phyloP scores from a whole-genome alignment of 1,139 yeast species.

The Suhomyces guaymorum region DNA sequence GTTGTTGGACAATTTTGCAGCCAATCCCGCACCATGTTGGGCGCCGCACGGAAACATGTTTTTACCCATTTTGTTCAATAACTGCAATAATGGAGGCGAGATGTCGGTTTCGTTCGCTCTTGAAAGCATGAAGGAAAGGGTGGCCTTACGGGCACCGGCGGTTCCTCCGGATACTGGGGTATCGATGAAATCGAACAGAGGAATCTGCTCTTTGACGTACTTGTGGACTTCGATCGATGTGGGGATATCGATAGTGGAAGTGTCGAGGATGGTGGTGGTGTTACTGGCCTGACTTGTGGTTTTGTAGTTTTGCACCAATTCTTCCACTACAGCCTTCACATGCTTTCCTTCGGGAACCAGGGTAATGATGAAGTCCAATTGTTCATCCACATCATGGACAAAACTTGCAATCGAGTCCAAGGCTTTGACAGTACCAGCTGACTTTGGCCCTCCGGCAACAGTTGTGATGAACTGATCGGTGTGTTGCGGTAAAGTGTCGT shows the following conservation, averaged over 20 bases:
- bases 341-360: slow-evolving; percentile 65
- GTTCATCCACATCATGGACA: slow-evolving; percentile 40
- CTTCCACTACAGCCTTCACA: slow-evolving; percentile 46
- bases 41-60: slow-evolving; percentile 56
- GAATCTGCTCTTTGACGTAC: slow-evolving; percentile 34
- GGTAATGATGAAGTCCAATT: slow-evolving; percentile 47
- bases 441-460: no score
- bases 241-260: slow-evolving; percentile 57
- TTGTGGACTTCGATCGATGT: slow-evolving; percentile 47
- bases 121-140: slow-evolving; percentile 61
- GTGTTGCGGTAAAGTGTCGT: slow-evolving; percentile 42
- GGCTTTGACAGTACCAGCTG: no score
- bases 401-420: slow-evolving; percentile 30
- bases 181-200: slow-evolving; percentile 49
- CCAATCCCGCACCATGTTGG: slow-evolving; percentile 56
- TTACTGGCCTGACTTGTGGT: slow-evolving; percentile 14
- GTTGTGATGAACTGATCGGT: slow-evolving; percentile 28
- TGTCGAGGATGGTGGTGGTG: slow-evolving; percentile 42
- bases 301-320: slow-evolving; percentile 36
- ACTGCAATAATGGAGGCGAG: slow-evolving; percentile 26
- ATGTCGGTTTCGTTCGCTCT: slow-evolving; percentile 30
- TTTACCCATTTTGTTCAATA: slow-evolving; percentile 52
- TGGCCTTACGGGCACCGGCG: slow-evolving; percentile 57
- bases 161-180: slow-evolving; percentile 68
- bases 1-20: slow-evolving; percentile 61